These are phyloP conservation scores for Leptoxyphium fumago DNA, from an alignment of 2,329 filamentous ascomycete species.

Conservation along the genomic window DNA sequence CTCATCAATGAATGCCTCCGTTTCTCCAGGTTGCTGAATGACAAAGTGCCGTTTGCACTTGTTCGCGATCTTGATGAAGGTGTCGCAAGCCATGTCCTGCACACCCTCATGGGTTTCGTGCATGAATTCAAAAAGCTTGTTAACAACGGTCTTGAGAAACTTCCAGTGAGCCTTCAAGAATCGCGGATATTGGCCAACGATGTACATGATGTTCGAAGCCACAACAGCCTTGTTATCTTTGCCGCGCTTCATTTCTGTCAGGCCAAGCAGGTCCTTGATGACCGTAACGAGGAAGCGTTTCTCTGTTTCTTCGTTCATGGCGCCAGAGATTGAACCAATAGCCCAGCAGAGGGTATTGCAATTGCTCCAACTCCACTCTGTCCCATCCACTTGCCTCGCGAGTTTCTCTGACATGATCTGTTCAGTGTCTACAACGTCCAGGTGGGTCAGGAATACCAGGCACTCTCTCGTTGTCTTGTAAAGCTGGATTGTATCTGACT, in stretches of 20 bases:
- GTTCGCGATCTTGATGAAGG: slow-evolving; percentile 98
- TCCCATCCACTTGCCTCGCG: slow-evolving; percentile 82
- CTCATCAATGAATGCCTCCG: slow-evolving; percentile 94
- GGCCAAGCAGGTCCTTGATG: slow-evolving; percentile 89
- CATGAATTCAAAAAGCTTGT: slow-evolving; percentile 99
- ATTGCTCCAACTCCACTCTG: slow-evolving; percentile 98
- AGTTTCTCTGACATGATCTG: slow-evolving; percentile 99
- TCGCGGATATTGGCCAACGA: slow-evolving; percentile 94
- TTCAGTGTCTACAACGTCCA: slow-evolving; percentile 95
- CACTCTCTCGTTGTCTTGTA: slow-evolving; percentile 99
- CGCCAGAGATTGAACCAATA: slow-evolving; percentile 93
- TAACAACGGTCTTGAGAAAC: slow-evolving; percentile 97
- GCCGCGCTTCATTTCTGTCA: slow-evolving; percentile 98
- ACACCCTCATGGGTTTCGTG: slow-evolving; percentile 99
- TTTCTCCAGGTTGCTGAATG: slow-evolving; percentile 83
- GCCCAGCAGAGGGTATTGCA: slow-evolving; percentile 99
- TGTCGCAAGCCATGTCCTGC: slow-evolving; percentile 99
- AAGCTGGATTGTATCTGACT: slow-evolving; percentile 95
- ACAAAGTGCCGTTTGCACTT: slow-evolving; percentile 98
- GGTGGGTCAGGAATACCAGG: slow-evolving; percentile 88
- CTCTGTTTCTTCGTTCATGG: slow-evolving; percentile 99
- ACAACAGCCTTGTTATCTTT: slow-evolving; percentile 99
- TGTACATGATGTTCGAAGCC: slow-evolving; percentile 99
- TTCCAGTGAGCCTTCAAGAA: slow-evolving; percentile 99
- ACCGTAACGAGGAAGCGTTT: slow-evolving; percentile 97